A percentile compares a stretch with the other conserved stretches of the same genome.
phyloP scores from a whole-genome alignment of 257 asterid genomes.

The Mitragyna speciosa region DNA sequence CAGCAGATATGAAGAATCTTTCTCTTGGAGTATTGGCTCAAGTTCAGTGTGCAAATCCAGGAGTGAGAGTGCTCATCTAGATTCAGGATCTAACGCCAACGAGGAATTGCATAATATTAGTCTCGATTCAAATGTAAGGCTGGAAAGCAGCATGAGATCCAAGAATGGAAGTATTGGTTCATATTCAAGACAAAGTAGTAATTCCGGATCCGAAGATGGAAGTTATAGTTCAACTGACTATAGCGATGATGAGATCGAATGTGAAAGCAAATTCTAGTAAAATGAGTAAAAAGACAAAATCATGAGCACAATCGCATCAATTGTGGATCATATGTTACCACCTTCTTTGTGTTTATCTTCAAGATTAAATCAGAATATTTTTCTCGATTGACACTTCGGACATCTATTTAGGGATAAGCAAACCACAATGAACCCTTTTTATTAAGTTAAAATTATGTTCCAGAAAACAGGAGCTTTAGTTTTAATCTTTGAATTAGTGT shows the following conservation, averaged over 20 bases:
- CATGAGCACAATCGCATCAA: background rate
- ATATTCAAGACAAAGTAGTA: conserved; percentile 14
- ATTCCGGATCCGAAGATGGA: conserved; percentile 23
- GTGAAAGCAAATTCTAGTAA: conserved; percentile 11
- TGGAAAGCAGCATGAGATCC: conserved; percentile 10
- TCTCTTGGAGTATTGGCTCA: conserved; percentile 21
- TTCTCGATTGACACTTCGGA: conserved; percentile 12
- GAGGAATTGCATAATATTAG: background rate
- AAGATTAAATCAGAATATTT: conserved; percentile 15
- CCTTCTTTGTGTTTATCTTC: conserved; percentile 1
- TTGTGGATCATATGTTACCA: conserved; percentile 1
- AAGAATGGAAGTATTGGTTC: conserved; percentile 16
- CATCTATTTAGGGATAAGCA: conserved; percentile 7
- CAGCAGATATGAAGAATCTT: conserved; percentile 22
- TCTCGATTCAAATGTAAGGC: background rate
- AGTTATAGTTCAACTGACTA: conserved; percentile 13
- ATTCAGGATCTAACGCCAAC: conserved; percentile 14
- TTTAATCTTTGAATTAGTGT: background rate
- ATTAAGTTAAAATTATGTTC: conserved; percentile 8
- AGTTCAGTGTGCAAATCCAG: conserved; percentile 18
- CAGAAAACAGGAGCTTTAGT: conserved; percentile 16
- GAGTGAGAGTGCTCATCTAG: conserved; percentile 7
- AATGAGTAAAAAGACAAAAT: background rate
- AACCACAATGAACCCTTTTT: conserved; percentile 1
- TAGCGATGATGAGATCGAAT: conserved; percentile 12